Evolutionary conservation across 129 eudicot genomes (phyloP), one percentile per base, ranked within the genome.

Genomic region (Chrysanthemum lavandulifolium): DNA sequence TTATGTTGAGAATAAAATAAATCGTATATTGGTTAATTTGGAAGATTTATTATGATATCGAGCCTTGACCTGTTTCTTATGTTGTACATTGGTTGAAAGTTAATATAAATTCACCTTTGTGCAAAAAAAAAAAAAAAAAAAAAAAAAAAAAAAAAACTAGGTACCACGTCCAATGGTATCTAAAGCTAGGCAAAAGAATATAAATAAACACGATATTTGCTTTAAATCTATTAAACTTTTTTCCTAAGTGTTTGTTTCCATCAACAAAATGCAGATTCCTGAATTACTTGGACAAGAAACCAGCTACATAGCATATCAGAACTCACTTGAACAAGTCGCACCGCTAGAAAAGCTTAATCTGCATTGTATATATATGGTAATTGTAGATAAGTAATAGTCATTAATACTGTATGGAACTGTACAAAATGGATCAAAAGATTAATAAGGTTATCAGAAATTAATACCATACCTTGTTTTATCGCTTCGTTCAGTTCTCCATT

Each of bases 401-500:
- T 65, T 50, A 5, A 23, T 45, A 73, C 21, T 0, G 5, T 58
- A 68, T 11, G 0, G 21, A 57, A 25, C 10, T 2, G 18, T 36
- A 49, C 5, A 61, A 48, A 19, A 60, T 4, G 2, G 51, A 6
- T 10, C 10, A 19, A 79, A 19, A 48, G 3, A 15, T 60, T 54
- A 64, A 31, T 40, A 40, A 40, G 47, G 47, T 6, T 36, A 36
- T 36, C 1, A 6, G 0, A 52, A 10, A 43, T 14, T n/a, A n/a
- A n/a, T n/a, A 68, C 13, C 23, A 47, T 45, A 74, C 78, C 63
- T 65, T 13, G 3, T 61, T 80, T 84, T 82, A 92, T 18, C 88
- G 86, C 67, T 89, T 92, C 97, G 85, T 50, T 92, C 96, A 6
- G 86, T 76, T 45, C 84, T 84, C 97, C 97, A 92, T 80, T 88